phyloP scores from a whole-genome alignment of 1,284 basidiomycete genomes.

The Boletus mariae region DNA sequence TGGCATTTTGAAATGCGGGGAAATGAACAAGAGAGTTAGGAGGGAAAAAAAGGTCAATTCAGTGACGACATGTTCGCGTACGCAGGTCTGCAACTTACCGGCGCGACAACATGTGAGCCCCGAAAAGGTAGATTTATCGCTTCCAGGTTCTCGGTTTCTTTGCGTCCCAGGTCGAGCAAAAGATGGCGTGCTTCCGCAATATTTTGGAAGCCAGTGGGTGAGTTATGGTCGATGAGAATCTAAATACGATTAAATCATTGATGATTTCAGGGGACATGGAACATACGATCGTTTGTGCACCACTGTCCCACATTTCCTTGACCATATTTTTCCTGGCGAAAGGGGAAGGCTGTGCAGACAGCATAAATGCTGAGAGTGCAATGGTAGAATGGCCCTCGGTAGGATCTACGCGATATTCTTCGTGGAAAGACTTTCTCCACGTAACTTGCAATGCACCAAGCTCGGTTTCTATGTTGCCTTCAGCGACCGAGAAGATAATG shows the following conservation, averaged over 20 bases:
- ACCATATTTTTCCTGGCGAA: conserved; percentile 66
- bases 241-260: conserved; percentile 30
- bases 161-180: conserved; percentile 66
- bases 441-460: conserved; percentile 40
- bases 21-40: background rate
- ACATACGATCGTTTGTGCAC: conserved; percentile 74
- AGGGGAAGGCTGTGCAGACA: conserved; percentile 68
- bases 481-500: conserved; percentile 6
- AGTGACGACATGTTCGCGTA: background rate
- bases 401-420: conserved; percentile 41
- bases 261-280: conserved; percentile 15
- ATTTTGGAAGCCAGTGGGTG: conserved; percentile 71
- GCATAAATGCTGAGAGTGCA: conserved; percentile 82
- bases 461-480: conserved; percentile 42
- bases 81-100: conserved; percentile 46
- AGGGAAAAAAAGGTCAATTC: conserved; percentile 7
- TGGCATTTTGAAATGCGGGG: conserved; percentile 15
- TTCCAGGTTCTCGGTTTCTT: conserved; percentile 50
- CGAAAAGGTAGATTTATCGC: conserved; percentile 35
- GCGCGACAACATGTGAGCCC: conserved; percentile 80
- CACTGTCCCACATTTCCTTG: conserved; percentile 87
- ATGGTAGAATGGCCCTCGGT: conserved; percentile 51
- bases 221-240: conserved; percentile 87
- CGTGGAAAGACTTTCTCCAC: conserved; percentile 58
- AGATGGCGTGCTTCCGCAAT: conserved; percentile 83